These are phyloP conservation scores for Artomyces pyxidatus DNA, from an alignment of 768 basidiomycete species.

Conservation along the genomic window DNA sequence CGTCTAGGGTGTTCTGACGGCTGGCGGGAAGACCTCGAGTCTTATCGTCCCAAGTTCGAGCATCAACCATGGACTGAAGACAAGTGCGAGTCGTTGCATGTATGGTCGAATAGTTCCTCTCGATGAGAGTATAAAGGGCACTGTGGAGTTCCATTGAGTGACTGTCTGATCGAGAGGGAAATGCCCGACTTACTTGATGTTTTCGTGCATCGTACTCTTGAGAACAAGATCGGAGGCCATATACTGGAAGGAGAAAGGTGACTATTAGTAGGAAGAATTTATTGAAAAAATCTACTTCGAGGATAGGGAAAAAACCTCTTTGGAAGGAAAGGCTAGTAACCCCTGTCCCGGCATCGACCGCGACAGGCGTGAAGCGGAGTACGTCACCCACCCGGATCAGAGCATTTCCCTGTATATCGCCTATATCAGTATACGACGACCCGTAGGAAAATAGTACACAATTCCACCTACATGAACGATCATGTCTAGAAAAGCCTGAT, in stretches of 20 bases:
- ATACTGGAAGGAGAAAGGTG: conserved; percentile 17
- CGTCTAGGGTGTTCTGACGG: conserved; percentile 15
- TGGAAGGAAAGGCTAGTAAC: conserved; percentile 23
- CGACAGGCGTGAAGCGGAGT: conserved; percentile 18
- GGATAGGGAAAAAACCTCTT: conserved; percentile 24
- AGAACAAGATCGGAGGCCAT: conserved; percentile 23
- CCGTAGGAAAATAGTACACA: no score
- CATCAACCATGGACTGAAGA: conserved; percentile 19
- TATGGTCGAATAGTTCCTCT: conserved; percentile 21
- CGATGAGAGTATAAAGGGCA: conserved; percentile 19
- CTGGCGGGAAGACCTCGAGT: conserved; percentile 2
- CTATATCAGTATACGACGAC: conserved; percentile 4
- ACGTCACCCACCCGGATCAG: conserved; percentile 26
- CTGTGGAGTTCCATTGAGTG: neutral
- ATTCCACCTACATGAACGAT: conserved; percentile 16
- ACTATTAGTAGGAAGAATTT: neutral
- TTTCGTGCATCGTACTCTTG: conserved; percentile 23
- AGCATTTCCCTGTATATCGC: conserved; percentile 18
- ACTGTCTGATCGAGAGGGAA: neutral
- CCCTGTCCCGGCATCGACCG: conserved; percentile 9
- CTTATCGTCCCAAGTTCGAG: conserved; percentile 20
- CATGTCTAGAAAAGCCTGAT: conserved; percentile 20
- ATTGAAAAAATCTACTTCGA: conserved; percentile 16
- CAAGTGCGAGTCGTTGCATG: conserved; percentile 14
- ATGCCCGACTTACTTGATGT: conserved; percentile 24